A percentile compares a stretch with the other conserved stretches of the same genome.
These are phyloP conservation scores for Alternaria panax DNA, from an alignment of 2,329 filamentous ascomycete genomes.

Conservation along the genomic window DNA sequence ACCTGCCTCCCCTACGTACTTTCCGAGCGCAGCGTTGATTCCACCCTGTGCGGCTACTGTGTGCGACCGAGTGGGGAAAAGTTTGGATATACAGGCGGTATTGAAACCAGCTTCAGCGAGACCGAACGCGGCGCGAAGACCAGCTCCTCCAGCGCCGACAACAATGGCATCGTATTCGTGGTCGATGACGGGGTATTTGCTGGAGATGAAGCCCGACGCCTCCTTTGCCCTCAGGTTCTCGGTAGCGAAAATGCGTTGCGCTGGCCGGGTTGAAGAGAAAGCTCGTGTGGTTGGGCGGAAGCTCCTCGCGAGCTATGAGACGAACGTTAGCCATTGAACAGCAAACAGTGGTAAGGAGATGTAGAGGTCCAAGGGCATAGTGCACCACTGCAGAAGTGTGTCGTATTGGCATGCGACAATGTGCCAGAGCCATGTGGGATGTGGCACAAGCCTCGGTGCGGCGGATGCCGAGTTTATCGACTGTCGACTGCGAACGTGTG, in stretches of 20 bases:
- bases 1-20: constrained; percentile 52
- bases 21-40: constrained; percentile 87
- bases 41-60: constrained; percentile 80
- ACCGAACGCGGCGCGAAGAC: constrained; percentile 83
- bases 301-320: constrained; percentile 66
- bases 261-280: constrained; percentile 87
- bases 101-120: constrained; percentile 89
- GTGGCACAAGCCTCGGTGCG: constrained; percentile 38
- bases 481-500: constrained; percentile 17
- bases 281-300: constrained; percentile 72
- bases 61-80: constrained; percentile 85
- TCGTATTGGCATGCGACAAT: constrained; percentile 6
- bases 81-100: constrained; percentile 85
- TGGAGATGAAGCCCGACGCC: constrained; percentile 83
- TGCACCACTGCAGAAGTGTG: neutral
- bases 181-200: constrained; percentile 96
- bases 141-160: constrained; percentile 82
- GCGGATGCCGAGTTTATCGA: constrained; percentile 28
- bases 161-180: constrained; percentile 99
- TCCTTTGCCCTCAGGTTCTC: constrained; percentile 90
- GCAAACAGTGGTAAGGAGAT: neutral
- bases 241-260: constrained; percentile 85
- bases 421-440: constrained; percentile 27
- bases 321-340: constrained; percentile 41
- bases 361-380: neutral